A percentile compares a stretch with the other conserved stretches of the same genome.
Conservation (phyloP, 2,329 filamentous ascomycete species). For the Phyllosticta citribraziliensis region DNA sequence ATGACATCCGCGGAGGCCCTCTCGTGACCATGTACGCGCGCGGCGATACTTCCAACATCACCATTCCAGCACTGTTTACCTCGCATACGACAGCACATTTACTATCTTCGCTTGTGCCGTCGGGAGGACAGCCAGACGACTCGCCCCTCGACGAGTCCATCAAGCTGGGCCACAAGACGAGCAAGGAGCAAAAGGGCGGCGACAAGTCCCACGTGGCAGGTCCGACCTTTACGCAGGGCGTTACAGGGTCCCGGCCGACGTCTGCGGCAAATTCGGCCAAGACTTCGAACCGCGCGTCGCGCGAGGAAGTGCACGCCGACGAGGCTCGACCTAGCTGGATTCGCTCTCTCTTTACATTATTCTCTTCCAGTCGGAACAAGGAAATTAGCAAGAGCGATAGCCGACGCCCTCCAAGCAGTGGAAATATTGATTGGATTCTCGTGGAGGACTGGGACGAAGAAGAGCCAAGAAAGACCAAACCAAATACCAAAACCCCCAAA, state of each 20-base stretch:
- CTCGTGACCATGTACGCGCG: constrained; percentile 98
- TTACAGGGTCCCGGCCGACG: constrained; percentile 7
- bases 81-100: constrained; percentile 90
- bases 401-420: constrained; percentile 60
- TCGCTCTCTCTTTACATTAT: constrained; percentile 32
- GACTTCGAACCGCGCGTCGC: constrained; percentile 12
- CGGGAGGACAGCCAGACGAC: constrained; percentile 51
- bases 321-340: constrained; percentile 32
- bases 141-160: constrained; percentile 48
- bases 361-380: constrained; percentile 30
- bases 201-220: constrained; percentile 9
- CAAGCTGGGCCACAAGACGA: constrained; percentile 12
- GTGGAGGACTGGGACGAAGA: constrained; percentile 55
- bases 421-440: constrained; percentile 63
- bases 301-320: not conserved
- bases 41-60: constrained; percentile 88
- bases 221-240: constrained; percentile 15
- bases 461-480: constrained; percentile 18
- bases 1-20: constrained; percentile 79
- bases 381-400: constrained; percentile 36
- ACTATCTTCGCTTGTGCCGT: constrained; percentile 75
- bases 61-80: constrained; percentile 90
- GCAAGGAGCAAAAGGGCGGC: constrained; percentile 20
- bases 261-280: constrained; percentile 20
- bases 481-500: constrained; percentile 11